phyloP scores from a whole-genome alignment of 2,329 filamentous ascomycete species.

The Alternaria postmessia region DNA sequence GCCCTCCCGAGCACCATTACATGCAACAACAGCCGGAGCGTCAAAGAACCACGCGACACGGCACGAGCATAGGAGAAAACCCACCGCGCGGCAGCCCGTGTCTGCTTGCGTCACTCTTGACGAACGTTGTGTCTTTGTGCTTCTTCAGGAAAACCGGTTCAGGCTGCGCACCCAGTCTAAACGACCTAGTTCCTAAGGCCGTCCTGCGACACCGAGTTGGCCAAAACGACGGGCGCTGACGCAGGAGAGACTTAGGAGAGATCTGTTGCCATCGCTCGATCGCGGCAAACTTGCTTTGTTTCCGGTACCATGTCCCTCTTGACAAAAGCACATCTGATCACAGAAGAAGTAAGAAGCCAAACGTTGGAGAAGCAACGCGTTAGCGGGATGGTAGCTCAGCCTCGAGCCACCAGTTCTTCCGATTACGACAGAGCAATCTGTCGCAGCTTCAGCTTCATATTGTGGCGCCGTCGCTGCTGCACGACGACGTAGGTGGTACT shows the following conservation, averaged over 20 bases:
- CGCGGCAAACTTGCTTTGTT: conserved; percentile 10
- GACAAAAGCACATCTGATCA: conserved; percentile 9
- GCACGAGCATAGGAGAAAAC: conserved; percentile 7
- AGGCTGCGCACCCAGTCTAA: conserved; percentile 13
- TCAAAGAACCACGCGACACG: conserved; percentile 27
- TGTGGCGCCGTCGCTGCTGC: conserved; percentile 18
- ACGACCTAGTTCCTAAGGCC: conserved; percentile 7
- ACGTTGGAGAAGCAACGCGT: conserved; percentile 20
- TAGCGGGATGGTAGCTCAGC: conserved; percentile 18
- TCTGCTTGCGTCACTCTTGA: conserved; percentile 13
- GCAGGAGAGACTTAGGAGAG: conserved; percentile 5
- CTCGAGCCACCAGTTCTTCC: conserved; percentile 27
- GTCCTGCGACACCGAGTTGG: conserved; percentile 10
- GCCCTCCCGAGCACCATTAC: conserved; percentile 1
- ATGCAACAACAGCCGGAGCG: conserved; percentile 20
- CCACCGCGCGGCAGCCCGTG: conserved; percentile 12
- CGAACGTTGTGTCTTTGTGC: conserved; percentile 15
- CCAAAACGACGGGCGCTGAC: background rate
- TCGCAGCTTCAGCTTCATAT: conserved; percentile 20
- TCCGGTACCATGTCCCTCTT: background rate
- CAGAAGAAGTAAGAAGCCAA: background rate
- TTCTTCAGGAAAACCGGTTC: conserved; percentile 18
- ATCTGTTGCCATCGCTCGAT: conserved; percentile 8
- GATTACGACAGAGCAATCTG: conserved; percentile 17
- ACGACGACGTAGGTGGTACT: conserved; percentile 14